Conservation (phyloP, 2,329 filamentous ascomycete species). For the Fusarium sp. region DNA sequence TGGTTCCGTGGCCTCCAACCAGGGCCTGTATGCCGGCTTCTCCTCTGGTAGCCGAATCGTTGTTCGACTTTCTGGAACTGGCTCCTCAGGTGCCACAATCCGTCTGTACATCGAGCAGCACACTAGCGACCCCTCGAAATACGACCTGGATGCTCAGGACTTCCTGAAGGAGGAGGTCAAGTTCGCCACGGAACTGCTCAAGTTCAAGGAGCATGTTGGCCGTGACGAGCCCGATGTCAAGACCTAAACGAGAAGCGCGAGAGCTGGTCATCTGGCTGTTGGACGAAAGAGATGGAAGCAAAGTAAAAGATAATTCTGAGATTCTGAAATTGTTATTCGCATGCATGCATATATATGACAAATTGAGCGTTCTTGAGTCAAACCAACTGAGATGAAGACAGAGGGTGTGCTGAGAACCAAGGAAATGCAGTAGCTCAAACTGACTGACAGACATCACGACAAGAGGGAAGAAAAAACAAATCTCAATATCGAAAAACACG, state of each 20-base stretch:
- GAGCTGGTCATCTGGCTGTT: not conserved
- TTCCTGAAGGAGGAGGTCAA: slow-evolving; percentile 92
- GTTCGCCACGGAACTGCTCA: slow-evolving; percentile 84
- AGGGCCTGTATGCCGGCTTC: slow-evolving; percentile 95
- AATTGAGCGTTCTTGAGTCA: slow-evolving; percentile 43
- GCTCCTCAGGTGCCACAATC: slow-evolving; percentile 94
- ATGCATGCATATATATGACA: slow-evolving; percentile 37
- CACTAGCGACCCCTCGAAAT: slow-evolving; percentile 81
- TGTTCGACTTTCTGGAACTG: slow-evolving; percentile 93
- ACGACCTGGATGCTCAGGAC: slow-evolving; percentile 86
- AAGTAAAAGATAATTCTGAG: slow-evolving; percentile 30
- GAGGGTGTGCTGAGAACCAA: slow-evolving; percentile 7
- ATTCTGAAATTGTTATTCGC: slow-evolving; percentile 40
- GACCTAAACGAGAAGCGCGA: slow-evolving; percentile 68
- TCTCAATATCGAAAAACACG: slow-evolving; percentile 17
- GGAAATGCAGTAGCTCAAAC: slow-evolving; percentile 15
- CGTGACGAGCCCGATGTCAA: slow-evolving; percentile 95
- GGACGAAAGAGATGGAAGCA: slow-evolving; percentile 31
- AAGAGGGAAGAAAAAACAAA: slow-evolving; percentile 16
- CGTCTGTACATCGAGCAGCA: slow-evolving; percentile 98
- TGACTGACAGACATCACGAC: slow-evolving; percentile 23
- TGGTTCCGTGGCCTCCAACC: slow-evolving; percentile 93
- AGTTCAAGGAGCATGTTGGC: slow-evolving; percentile 93
- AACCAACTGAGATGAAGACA: slow-evolving; percentile 19
- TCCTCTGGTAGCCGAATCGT: slow-evolving; percentile 95